Evolutionary conservation across 2,329 filamentous ascomycete species (phyloP), one percentile per base, ranked within the genome.

Genomic region (Colletotrichum higginsianum): DNA sequence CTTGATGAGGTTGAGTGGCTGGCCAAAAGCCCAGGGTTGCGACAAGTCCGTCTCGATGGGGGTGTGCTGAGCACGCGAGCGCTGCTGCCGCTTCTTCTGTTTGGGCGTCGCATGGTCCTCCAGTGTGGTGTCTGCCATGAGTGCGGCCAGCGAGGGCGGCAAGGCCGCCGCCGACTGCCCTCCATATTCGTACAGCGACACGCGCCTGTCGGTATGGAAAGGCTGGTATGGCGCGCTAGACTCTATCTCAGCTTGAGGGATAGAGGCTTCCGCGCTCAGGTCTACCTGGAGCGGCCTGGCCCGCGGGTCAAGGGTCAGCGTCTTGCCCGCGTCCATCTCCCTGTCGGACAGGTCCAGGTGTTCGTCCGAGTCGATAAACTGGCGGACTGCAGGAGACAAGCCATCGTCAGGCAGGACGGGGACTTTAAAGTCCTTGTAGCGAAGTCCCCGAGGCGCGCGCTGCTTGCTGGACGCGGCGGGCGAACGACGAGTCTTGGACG

Each of bases 201-300:
- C 93, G 3, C 96, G 90, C 66, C 91, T 89, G 78, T 98, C 95
- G 0, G 95, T 96, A 80, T 98, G 96, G 84, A 98, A 98, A 1
- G 96, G 96, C 77, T 98, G 95, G 77, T 98, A 98, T 2, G 96
- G 94, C 5, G 95, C 93, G 78, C 96, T 98, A 1, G 96, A 98
- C 79, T 99, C 96, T 75, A 98, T 97, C 84, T 98, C 95, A 7
- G 94, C 94, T 74, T 92, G 89, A 0, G 90, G 90, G 67, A 89
- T 95, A 79, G 84, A 93, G 79, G 83, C 93, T 81, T 85, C 92
- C 79, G 85, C 88, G 66, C 81, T 84, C 77, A 80, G 83, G 77
- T 83, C 85, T 74, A 74, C 77, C 76, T 77, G 80, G 65, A 79
- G 77, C 52, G 82, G 76, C 75, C 81, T 82, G 66, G 80, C 80